phyloP scores from a whole-genome alignment of 2,329 filamentous ascomycete genomes.

The Scedosporium dehoogii region DNA sequence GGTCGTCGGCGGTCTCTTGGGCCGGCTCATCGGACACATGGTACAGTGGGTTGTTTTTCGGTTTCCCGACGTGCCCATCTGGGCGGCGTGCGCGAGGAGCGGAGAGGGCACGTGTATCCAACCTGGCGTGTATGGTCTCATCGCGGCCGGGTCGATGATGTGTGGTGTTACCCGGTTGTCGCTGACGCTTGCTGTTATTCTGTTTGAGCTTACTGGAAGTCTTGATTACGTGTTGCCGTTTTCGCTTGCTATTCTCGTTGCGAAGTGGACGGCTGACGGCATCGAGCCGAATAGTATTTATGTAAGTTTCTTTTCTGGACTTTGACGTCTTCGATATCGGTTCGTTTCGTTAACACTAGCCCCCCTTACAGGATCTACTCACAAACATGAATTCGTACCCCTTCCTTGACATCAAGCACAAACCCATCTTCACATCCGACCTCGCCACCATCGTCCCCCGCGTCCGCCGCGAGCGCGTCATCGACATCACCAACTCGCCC shows the following conservation, averaged over 20 bases:
- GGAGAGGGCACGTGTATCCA: constrained; percentile 78
- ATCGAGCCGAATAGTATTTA: constrained; percentile 93
- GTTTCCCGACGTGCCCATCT: constrained; percentile 62
- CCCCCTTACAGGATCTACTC: constrained; percentile 57
- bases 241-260: constrained; percentile 79
- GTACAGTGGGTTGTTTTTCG: constrained; percentile 73
- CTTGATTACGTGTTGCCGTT: constrained; percentile 93
- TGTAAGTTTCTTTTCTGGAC: constrained; percentile 30
- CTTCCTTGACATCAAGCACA: constrained; percentile 92
- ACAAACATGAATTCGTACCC: constrained; percentile 97
- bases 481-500: constrained; percentile 79
- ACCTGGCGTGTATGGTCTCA: constrained; percentile 91
- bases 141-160: constrained; percentile 94
- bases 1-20: constrained; percentile 91
- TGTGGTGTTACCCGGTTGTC: constrained; percentile 91
- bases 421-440: constrained; percentile 81
- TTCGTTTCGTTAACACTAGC: constrained; percentile 13
- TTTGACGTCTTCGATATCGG: background rate
- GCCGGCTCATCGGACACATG: constrained; percentile 75
- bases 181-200: constrained; percentile 85
- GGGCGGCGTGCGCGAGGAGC: constrained; percentile 60
- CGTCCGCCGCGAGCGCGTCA: constrained; percentile 64
- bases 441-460: constrained; percentile 78
- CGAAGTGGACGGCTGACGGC: constrained; percentile 98
- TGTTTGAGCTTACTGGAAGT: constrained; percentile 92